A percentile compares a stretch with the other conserved stretches of the same genome.
phyloP scores from a whole-genome alignment of 2,329 filamentous ascomycete genomes.

The Biscogniauxia mediterranea region DNA sequence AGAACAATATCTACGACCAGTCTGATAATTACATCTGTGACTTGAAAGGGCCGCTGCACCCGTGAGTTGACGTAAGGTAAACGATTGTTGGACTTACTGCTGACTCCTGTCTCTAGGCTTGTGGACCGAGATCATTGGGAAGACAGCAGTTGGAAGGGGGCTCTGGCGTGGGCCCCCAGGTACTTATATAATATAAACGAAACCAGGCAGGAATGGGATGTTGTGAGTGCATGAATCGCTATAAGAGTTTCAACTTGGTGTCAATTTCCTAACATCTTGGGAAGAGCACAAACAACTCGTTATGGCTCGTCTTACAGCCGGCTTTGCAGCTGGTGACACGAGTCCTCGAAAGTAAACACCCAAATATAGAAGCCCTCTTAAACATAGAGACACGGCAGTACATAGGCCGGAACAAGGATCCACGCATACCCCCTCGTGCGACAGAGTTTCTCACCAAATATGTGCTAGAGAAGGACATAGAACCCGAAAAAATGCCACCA shows the following conservation, averaged over 20 bases:
- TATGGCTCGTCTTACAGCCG: constrained; percentile 30
- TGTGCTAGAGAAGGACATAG: constrained; percentile 8
- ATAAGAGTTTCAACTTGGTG: background rate
- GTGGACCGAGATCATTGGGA: constrained; percentile 18
- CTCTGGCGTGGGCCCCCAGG: constrained; percentile 5
- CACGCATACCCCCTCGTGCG: background rate
- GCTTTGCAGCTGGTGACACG: constrained; percentile 22
- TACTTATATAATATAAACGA: constrained; percentile 25
- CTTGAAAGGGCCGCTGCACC: constrained; percentile 18
- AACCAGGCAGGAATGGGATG: constrained; percentile 22
- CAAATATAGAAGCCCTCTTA: constrained; percentile 12
- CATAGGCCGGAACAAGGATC: constrained; percentile 4
- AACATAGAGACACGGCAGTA: constrained; percentile 25
- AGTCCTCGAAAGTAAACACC: constrained; percentile 14
- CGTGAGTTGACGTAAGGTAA: constrained; percentile 19
- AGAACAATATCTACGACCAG: constrained; percentile 17
- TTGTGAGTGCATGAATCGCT: constrained; percentile 18
- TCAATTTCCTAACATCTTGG: background rate
- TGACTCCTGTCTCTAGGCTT: constrained; percentile 14
- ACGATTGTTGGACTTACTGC: background rate
- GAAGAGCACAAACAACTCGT: constrained; percentile 20
- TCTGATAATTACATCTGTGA: constrained; percentile 15
- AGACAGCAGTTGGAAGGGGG: constrained; percentile 10
- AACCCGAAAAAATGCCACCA: constrained; percentile 9
- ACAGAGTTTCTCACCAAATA: constrained; percentile 11